Conservation (phyloP, 345 rosid genomes). For the Angophora floribunda region DNA sequence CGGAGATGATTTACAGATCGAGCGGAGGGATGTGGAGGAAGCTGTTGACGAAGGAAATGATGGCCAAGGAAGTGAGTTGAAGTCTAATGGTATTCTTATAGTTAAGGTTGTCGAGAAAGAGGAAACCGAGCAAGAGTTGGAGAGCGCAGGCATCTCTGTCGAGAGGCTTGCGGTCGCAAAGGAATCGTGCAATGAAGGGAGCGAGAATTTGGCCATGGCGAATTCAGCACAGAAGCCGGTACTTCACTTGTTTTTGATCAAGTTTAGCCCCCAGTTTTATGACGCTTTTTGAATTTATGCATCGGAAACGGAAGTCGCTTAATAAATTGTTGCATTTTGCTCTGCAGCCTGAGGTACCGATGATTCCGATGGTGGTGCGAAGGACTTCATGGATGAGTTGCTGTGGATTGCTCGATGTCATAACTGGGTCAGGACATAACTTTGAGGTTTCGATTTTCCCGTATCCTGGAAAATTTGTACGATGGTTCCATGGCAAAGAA, state of each 20-base stretch:
- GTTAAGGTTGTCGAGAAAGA: neutral
- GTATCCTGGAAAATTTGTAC: neutral
- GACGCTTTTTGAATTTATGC: neutral
- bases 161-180: neutral
- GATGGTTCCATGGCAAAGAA: neutral
- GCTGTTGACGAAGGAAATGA: neutral
- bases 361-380: constrained; percentile 20
- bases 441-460: neutral
- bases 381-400: constrained; percentile 55
- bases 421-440: constrained; percentile 37
- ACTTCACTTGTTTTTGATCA: fast-evolving
- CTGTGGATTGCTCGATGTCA: constrained; percentile 69
- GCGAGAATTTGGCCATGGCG: neutral
- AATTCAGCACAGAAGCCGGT: neutral
- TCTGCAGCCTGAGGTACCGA: neutral
- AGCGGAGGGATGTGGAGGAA: neutral
- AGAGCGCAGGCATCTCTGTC: neutral
- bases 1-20: neutral
- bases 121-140: neutral
- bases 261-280: neutral
- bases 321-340: neutral
- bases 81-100: neutral
- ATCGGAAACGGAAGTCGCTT: neutral
- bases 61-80: neutral
- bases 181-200: neutral